Evolutionary conservation across 2,329 filamentous ascomycete genomes (phyloP).

Genomic region (Emmonsia crescens): DNA sequence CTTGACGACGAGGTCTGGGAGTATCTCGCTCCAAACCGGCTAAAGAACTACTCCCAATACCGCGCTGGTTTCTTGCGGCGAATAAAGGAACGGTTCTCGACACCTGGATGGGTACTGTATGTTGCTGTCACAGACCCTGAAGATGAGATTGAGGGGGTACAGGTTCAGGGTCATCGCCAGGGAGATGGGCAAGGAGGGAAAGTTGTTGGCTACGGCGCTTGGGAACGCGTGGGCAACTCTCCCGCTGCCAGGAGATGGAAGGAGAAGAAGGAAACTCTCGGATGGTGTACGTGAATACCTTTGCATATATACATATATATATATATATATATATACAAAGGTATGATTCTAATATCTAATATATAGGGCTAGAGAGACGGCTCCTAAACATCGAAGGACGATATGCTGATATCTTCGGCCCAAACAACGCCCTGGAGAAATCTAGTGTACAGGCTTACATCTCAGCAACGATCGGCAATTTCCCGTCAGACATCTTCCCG

Average conservation of each 20-base stretch:
- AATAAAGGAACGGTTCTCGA: slow-evolving; percentile 11
- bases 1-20: slow-evolving; percentile 14
- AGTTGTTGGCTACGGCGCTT: slow-evolving; percentile 13
- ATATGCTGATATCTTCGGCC: slow-evolving; percentile 8
- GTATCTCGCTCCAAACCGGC: slow-evolving; percentile 12
- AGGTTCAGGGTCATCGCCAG: slow-evolving; percentile 2
- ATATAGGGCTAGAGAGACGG: slow-evolving; percentile 10
- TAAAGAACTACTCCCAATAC: slow-evolving; percentile 12
- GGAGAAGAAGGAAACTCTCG: neutral
- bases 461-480: slow-evolving; percentile 5
- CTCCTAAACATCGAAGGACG: slow-evolving; percentile 9
- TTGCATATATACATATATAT: neutral
- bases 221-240: slow-evolving; percentile 6
- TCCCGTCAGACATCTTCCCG: slow-evolving; percentile 11
- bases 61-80: slow-evolving; percentile 12
- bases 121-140: slow-evolving; percentile 13
- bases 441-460: slow-evolving; percentile 4
- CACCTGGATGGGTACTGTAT: slow-evolving; percentile 9
- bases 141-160: neutral
- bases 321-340: neutral
- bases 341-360: neutral
- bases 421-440: slow-evolving; percentile 8
- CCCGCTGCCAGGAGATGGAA: slow-evolving; percentile 11
- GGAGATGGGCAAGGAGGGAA: slow-evolving; percentile 8
- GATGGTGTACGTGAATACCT: slow-evolving; percentile 1